These are phyloP conservation scores for Teratosphaeria gauchensis DNA, from an alignment of 2,329 filamentous ascomycete species.

Conservation along the genomic window DNA sequence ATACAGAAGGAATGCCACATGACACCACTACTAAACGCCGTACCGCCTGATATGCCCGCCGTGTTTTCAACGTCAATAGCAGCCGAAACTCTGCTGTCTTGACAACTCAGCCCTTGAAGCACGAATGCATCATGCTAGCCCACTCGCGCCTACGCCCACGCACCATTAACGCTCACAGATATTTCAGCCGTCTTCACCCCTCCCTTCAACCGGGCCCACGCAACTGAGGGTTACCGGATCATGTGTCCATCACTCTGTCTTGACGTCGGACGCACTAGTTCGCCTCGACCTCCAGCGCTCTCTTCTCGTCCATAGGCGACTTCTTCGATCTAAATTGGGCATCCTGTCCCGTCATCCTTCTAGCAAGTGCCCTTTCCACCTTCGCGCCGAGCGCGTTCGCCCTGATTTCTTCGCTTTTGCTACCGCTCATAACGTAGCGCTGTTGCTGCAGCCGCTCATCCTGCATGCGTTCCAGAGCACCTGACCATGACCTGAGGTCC, in stretches of 20 bases:
- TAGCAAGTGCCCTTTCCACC: slow-evolving; percentile 74
- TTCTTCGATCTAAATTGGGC: slow-evolving; percentile 54
- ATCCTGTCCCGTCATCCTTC: slow-evolving; percentile 81
- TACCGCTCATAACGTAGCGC: slow-evolving; percentile 66
- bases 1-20: not conserved
- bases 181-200: not conserved
- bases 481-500: slow-evolving; percentile 66
- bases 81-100: not conserved
- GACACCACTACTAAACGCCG: not conserved
- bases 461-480: slow-evolving; percentile 76
- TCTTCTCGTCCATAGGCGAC: slow-evolving; percentile 9
- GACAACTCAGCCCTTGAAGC: not conserved
- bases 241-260: not conserved
- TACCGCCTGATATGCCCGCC: not conserved
- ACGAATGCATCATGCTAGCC: not conserved
- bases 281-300: slow-evolving; percentile 12
- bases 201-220: not conserved
- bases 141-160: not conserved
- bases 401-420: slow-evolving; percentile 72
- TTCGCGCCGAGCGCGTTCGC: slow-evolving; percentile 86
- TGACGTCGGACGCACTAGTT: slow-evolving; percentile 5
- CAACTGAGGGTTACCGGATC: not conserved
- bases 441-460: slow-evolving; percentile 78
- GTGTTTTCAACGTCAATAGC: not conserved
- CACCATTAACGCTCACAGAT: not conserved